Base-by-base conservation (phyloP, 768 basidiomycete genomes). In the Suillus ampliporus region DNA sequence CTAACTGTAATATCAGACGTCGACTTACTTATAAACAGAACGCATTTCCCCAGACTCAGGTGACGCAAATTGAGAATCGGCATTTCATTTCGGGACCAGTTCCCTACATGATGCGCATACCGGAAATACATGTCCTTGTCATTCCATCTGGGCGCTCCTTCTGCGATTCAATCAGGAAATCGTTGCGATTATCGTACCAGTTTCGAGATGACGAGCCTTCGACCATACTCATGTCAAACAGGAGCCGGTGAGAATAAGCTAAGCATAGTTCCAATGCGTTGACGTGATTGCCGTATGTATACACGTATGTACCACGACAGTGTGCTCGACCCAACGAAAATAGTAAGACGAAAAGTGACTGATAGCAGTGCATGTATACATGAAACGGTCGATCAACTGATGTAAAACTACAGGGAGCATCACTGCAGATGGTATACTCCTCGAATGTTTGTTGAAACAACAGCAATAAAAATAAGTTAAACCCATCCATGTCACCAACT, bases 401-500 rank as follows among this genome's bases (percentile, higher is more conserved):
- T 40, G 54, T 56, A 56, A 56, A 38, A 56, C 54, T 56, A 56
- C 54, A 56, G 7, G 54, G 54, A 56, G 23, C 19, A 57, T 57
- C 35, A 60, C 38, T 44, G 26, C 21, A 34, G 21, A 31, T 17
- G 34, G 40, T 43, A 23, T 44, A 34, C 54, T 38, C 50, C 50
- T 61, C 54, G 28, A 60, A 37, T 28, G 34, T n/a, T n/a, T 61
- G 10, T 58, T 31, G 61, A 69, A 46, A 74, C 73, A 74, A 77
- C 74, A 75, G 72, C 72, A 77, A 77, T 77, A 77, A 68, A 53
- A 61, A 75, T 61, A 61, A 58, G 2, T 58, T 40, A 61, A 60
- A 23, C 21, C 38, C 41, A 41, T 46, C 57, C 43, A 43, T 4
- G n/a, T 34, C 57, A 43, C 58, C n/a, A 58, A 41, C 0, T 28